Percentiles rank a stretch among this genome's conserved stretches.
Evolutionary conservation across 106 monocot species (phyloP).

Genomic region (Vanilla planifolia): DNA sequence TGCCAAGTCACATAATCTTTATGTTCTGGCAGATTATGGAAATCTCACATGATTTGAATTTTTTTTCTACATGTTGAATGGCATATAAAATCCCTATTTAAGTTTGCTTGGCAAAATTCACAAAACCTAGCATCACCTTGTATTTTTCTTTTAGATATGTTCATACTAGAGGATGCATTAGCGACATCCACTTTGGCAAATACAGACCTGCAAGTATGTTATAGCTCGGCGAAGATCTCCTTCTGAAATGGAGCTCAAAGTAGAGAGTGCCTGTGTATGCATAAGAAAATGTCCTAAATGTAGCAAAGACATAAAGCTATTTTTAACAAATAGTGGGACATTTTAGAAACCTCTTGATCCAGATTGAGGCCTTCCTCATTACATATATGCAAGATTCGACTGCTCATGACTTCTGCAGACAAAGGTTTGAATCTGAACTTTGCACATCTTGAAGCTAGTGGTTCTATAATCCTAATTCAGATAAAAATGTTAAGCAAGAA

Average conservation of each 20-base stretch:
- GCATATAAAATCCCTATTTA: no score
- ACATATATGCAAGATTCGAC: constrained; percentile 80
- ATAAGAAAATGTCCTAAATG: constrained; percentile 6
- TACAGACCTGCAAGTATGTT: constrained; percentile 88
- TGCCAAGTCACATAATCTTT: no score
- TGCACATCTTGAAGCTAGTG: constrained; percentile 98
- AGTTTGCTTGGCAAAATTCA: no score
- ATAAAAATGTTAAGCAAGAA: not conserved
- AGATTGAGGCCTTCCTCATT: constrained; percentile 73
- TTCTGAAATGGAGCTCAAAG: constrained; percentile 73
- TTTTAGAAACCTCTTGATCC: constrained; percentile 54
- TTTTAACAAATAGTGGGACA: constrained; percentile 6
- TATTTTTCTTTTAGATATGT: no score
- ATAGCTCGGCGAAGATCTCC: constrained; percentile 99
- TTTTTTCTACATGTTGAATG: no score
- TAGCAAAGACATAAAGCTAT: not conserved
- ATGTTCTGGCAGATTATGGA: no score
- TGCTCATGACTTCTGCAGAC: constrained; percentile 76
- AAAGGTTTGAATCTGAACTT: constrained; percentile 97
- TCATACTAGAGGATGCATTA: no score
- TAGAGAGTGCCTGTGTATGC: constrained; percentile 65
- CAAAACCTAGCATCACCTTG: no score
- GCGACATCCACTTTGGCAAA: constrained; percentile 1
- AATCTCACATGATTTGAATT: no score
- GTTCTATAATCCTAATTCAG: constrained; percentile 90